Percentiles rank a stretch among this genome's conserved stretches.
phyloP scores from a whole-genome alignment of 2,329 filamentous ascomycete species.

The Tolypocladium capitatum region DNA sequence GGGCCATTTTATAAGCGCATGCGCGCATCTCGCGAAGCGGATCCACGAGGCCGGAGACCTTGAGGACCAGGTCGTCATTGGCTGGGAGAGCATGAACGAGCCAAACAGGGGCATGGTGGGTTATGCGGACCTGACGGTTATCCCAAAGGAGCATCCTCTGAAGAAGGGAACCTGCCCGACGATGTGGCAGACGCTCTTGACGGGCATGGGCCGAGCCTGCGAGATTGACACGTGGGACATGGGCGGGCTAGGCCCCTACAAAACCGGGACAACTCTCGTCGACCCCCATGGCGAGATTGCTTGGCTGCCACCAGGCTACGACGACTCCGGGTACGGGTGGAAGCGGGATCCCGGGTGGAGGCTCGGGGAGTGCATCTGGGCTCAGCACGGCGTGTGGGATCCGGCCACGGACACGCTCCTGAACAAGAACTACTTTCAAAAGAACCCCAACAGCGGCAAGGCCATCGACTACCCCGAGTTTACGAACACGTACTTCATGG shows the following conservation, averaged over 20 bases:
- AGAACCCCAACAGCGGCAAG: slow-evolving; percentile 60
- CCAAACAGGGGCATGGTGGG: slow-evolving; percentile 82
- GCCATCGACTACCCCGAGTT: slow-evolving; percentile 71
- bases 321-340: slow-evolving; percentile 83
- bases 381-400: slow-evolving; percentile 94
- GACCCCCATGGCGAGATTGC: slow-evolving; percentile 77
- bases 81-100: slow-evolving; percentile 95
- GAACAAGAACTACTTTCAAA: slow-evolving; percentile 77
- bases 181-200: slow-evolving; percentile 84
- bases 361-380: slow-evolving; percentile 91
- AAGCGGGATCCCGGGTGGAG: slow-evolving; percentile 80
- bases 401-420: slow-evolving; percentile 62
- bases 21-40: slow-evolving; percentile 64
- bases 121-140: slow-evolving; percentile 63
- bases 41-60: slow-evolving; percentile 86
- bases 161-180: slow-evolving; percentile 91
- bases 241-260: slow-evolving; percentile 82
- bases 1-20: slow-evolving; percentile 69
- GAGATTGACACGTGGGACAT: slow-evolving; percentile 91
- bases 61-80: slow-evolving; percentile 75
- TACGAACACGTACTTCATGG: slow-evolving; percentile 84
- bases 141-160: slow-evolving; percentile 77
- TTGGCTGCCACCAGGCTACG: slow-evolving; percentile 73
- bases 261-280: slow-evolving; percentile 68
- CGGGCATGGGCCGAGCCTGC: slow-evolving; percentile 78